Base-by-base conservation (phyloP, 2,329 filamentous ascomycete species). In the Colletotrichum sp. region DNA sequence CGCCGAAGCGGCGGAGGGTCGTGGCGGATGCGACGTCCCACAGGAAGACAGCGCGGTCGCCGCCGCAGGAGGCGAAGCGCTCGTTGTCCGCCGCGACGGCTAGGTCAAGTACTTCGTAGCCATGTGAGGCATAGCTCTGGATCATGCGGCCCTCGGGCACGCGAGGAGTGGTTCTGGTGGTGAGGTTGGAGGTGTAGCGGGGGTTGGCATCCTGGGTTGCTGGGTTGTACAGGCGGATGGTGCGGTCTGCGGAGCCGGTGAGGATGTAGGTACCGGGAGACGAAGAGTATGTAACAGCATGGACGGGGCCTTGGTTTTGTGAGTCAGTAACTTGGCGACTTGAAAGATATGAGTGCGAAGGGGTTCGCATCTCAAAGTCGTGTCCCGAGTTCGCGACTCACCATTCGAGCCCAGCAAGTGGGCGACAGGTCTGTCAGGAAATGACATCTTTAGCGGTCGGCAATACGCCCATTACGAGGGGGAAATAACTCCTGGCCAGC, bases 1-100 rank as follows among this genome's bases (percentile, higher is more conserved):
- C 90, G 21, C 89, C 89, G 84, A 96, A 97, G 32, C 97, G 90
- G 26, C 95, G 90, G 30, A 94, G 86, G 5, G 96, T 98, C 79
- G 91, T 89, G 21, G 94, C 95, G 4, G 93, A 94, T 62, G 93
- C 89, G 0, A 98, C 97, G 84, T 99, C 97, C 97, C 97, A 98
- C 7, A 98, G 89, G 82, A 98, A 98, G 0, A 98, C 95, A 76
- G 91, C 90, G 79, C 96, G 94, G 86, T 99, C 97, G 74, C 97
- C 97, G 78, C 97, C 97, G 2, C 92, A 91, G n/a, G 93, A 96
- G 12, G 93, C 93, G 83, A 99, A 98, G 58, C 92, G 92, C 78
- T 95, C 91, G 84, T 99, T 99, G 86, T 95, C 93, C 28, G 87
- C 81, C 9, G 91, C 87, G 65, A 98, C 94, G 68, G 91, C 89